These are phyloP conservation scores for Filobasidium uniguttulatum DNA, from an alignment of 1,284 basidiomycete genomes.

Conservation along the genomic window DNA sequence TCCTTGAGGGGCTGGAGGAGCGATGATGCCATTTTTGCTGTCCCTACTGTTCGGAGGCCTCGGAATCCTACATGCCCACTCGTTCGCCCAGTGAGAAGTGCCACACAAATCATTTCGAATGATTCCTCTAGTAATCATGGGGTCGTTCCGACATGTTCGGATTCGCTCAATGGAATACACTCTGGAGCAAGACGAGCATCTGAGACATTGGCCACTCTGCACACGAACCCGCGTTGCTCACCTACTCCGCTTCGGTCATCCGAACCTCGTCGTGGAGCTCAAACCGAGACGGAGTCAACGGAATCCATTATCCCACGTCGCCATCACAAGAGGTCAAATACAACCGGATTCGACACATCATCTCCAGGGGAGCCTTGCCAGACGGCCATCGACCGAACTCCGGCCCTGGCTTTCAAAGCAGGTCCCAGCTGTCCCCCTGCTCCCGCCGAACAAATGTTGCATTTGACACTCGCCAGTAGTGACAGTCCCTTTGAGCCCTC, in stretches of 20 bases:
- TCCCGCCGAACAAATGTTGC: conserved; percentile 9
- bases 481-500: not conserved
- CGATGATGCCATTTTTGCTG: conserved; percentile 13
- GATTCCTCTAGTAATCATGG: not conserved
- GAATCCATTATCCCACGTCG: not conserved
- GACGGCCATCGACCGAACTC: conserved; percentile 8
- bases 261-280: not conserved
- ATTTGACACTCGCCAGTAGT: conserved; percentile 4
- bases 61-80: not conserved
- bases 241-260: too few relatives aligned
- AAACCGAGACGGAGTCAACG: not conserved
- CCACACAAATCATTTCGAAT: not conserved
- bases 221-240: too few relatives aligned
- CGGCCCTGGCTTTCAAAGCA: conserved; percentile 3
- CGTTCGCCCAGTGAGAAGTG: not conserved
- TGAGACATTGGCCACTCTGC: not conserved
- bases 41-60: conserved; percentile 5
- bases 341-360: not conserved
- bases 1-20: conserved; percentile 13
- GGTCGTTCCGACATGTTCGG: not conserved
- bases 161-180: not conserved
- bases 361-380: conserved; percentile 5
- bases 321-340: not conserved
- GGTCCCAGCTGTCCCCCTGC: not conserved
- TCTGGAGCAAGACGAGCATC: not conserved